These are phyloP conservation scores for Jacaranda mimosifolia DNA, from an alignment of 257 asterid genomes.

Conservation along the genomic window DNA sequence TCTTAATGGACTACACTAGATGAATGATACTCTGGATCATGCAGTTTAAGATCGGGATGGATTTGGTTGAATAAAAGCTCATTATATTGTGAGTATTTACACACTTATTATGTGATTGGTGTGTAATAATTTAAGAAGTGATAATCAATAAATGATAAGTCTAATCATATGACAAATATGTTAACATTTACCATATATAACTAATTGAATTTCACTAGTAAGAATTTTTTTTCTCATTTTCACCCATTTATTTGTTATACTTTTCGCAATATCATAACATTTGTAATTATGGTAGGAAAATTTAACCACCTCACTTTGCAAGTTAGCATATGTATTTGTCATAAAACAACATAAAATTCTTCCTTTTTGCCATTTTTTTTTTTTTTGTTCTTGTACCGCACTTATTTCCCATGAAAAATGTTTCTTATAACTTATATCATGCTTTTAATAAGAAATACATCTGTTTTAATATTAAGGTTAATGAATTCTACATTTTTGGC, in stretches of 20 bases:
- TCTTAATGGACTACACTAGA: not conserved
- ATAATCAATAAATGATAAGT: no score
- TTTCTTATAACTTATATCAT: not conserved
- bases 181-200: no score
- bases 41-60: not conserved
- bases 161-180: no score
- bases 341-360: not conserved
- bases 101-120: no score
- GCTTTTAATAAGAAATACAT: not conserved
- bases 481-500: not conserved
- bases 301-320: not conserved
- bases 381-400: not conserved
- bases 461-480: no score
- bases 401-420: not conserved
- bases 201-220: not conserved
- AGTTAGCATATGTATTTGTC: not conserved
- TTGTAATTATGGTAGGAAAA: not conserved
- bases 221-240: not conserved
- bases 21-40: not conserved
- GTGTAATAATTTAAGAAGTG: no score
- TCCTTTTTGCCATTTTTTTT: not conserved
- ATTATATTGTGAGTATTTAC: no score
- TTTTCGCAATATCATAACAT: no score
- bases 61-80: no score
- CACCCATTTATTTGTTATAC: no score